Conservation (phyloP, 2,329 filamentous ascomycete species). For the Eurotiales sp. region DNA sequence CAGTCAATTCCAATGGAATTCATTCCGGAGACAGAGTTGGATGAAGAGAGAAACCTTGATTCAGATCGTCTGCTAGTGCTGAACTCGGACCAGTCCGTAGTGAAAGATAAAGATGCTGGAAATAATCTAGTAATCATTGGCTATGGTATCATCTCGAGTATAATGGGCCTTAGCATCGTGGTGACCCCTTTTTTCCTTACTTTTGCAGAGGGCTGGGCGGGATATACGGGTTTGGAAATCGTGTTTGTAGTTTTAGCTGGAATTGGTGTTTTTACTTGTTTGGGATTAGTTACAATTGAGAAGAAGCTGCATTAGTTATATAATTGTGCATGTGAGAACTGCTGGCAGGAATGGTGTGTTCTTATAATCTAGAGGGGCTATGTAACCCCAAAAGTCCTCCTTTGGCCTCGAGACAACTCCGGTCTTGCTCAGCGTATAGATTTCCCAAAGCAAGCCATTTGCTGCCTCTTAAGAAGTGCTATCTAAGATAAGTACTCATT, state of each 20-base stretch:
- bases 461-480: no score
- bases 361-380: no score
- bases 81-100: neutral
- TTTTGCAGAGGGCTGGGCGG: neutral
- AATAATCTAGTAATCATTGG: neutral
- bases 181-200: neutral
- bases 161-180: neutral
- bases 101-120: neutral
- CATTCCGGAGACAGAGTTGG: neutral
- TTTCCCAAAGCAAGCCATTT: no score
- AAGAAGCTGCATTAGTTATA: no score
- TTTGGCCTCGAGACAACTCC: no score
- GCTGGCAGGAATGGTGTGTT: no score
- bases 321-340: no score
- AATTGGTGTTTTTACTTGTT: neutral
- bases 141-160: neutral
- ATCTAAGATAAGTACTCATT: no score
- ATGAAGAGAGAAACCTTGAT: neutral
- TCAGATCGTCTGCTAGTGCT: neutral
- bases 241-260: neutral
- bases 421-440: no score
- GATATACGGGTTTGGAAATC: neutral
- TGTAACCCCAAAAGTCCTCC: no score
- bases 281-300: neutral
- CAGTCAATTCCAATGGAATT: neutral